Base-by-base conservation (phyloP, 345 rosid genomes). In the Draba incana region DNA sequence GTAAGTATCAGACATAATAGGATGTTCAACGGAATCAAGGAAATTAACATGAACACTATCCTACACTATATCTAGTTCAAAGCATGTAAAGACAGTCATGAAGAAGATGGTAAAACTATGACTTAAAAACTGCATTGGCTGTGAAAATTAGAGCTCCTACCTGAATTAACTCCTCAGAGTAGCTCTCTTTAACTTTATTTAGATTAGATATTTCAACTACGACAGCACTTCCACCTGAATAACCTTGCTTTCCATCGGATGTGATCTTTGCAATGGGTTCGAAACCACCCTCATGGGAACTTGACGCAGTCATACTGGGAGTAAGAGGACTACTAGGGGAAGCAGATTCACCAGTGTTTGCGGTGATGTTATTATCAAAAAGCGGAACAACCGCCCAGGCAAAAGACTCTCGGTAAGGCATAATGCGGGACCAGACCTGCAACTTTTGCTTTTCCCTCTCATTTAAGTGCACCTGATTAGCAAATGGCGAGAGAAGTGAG, bases 281-380 rank as follows among this genome's bases (percentile, higher is more conserved):
- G 78, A 82, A 82, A 27, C 68, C 84, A 51, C 87, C 89, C 28
- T 94, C 96, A 54, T 89, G 96, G 60, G 92, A 85, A 83, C 84
- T 85, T 68, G 97, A 86, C 46, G 90, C 92, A 68, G 95, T 88
- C 80, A 87, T 78, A 75, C 95, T 87, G 65, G 89, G 81, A 74
- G 96, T 85, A 72, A 94, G 96, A 61, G 97, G 97, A 77, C 97
- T 94, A 78, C 99, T 91, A 54, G 97, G 99, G 57, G 99, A 94
- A 83, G 95, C 85, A 78, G 95, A 79, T 45, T 92, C 99, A 64
- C 87, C 92, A 62, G 85, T 81, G 74, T 88, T 82, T 57, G 84
- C 81, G 76, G 83, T 85, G 64, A 82, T 76, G 81, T 68, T 88
- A 80, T 84, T 93, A 78, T 94, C 99, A 84, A 94, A 91, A 71